These are phyloP conservation scores for Lachnellula subtilissima DNA, from an alignment of 2,329 filamentous ascomycete species.

Conservation along the genomic window DNA sequence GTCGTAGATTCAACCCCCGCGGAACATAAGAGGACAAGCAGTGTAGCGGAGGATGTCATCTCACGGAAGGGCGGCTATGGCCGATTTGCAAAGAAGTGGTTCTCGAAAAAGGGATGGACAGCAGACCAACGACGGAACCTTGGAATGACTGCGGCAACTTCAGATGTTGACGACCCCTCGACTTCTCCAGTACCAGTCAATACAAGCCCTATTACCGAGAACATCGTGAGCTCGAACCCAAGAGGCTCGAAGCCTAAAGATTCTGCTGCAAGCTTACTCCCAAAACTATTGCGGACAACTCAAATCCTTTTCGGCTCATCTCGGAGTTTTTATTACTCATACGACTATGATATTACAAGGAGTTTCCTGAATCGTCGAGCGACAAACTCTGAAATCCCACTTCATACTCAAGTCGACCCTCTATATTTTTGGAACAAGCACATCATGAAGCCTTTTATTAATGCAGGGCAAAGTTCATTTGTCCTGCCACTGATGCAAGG, in stretches of 20 bases:
- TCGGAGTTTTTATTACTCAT: slow-evolving; percentile 89
- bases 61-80: slow-evolving; percentile 78
- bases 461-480: slow-evolving; percentile 65
- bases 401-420: slow-evolving; percentile 69
- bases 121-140: slow-evolving; percentile 64
- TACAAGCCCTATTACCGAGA: background rate
- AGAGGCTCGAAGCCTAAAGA: slow-evolving; percentile 11
- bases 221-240: slow-evolving; percentile 2
- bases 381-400: slow-evolving; percentile 48
- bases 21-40: slow-evolving; percentile 40
- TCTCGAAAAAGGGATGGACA: slow-evolving; percentile 78
- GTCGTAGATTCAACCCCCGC: background rate
- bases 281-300: slow-evolving; percentile 78
- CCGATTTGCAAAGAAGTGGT: slow-evolving; percentile 86
- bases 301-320: slow-evolving; percentile 79
- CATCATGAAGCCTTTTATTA: slow-evolving; percentile 68
- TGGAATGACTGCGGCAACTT: slow-evolving; percentile 54
- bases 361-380: slow-evolving; percentile 43
- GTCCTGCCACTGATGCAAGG: slow-evolving; percentile 86
- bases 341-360: slow-evolving; percentile 87
- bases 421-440: slow-evolving; percentile 89
- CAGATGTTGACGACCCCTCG: slow-evolving; percentile 19
- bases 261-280: slow-evolving; percentile 50
- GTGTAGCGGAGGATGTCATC: slow-evolving; percentile 85
- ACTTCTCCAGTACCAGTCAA: slow-evolving; percentile 14